Evolutionary conservation across 805 yeast genomes (phyloP).

Genomic region (Pichia phayaonensis): DNA sequence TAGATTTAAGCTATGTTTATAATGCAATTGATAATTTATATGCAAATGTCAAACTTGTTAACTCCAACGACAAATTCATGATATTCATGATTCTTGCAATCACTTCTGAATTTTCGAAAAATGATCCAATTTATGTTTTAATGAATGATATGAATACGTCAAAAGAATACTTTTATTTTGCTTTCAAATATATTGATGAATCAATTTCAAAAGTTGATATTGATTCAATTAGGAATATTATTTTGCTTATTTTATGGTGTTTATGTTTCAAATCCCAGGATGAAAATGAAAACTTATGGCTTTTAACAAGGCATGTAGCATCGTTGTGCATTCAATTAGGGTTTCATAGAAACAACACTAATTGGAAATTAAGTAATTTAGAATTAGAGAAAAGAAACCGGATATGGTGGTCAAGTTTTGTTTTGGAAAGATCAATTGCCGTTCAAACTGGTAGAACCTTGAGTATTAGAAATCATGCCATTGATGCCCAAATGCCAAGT

Average conservation of each 20-base stretch:
- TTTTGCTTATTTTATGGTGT: neutral
- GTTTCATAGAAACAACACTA: neutral
- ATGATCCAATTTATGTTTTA: neutral
- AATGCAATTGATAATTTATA: neutral
- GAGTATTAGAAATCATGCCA: neutral
- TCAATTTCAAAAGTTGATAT: neutral
- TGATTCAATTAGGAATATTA: neutral
- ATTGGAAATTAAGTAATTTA: neutral
- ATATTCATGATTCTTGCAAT: neutral
- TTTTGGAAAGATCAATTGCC: neutral
- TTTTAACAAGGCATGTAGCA: neutral
- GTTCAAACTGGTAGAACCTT: constrained; percentile 3
- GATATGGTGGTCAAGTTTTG: neutral
- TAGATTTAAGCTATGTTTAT: neutral
- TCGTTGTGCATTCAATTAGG: constrained; percentile 1
- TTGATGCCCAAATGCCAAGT: constrained; percentile 1
- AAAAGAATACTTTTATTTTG: neutral
- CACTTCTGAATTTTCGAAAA: neutral
- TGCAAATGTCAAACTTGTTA: neutral
- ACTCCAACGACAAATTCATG: neutral
- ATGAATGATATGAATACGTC: neutral
- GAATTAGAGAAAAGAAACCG: neutral
- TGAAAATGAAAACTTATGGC: constrained; percentile 4
- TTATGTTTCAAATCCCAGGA: neutral
- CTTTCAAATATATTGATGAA: neutral